Base-by-base conservation (phyloP, 768 basidiomycete species). In the Suillus lakei region DNA sequence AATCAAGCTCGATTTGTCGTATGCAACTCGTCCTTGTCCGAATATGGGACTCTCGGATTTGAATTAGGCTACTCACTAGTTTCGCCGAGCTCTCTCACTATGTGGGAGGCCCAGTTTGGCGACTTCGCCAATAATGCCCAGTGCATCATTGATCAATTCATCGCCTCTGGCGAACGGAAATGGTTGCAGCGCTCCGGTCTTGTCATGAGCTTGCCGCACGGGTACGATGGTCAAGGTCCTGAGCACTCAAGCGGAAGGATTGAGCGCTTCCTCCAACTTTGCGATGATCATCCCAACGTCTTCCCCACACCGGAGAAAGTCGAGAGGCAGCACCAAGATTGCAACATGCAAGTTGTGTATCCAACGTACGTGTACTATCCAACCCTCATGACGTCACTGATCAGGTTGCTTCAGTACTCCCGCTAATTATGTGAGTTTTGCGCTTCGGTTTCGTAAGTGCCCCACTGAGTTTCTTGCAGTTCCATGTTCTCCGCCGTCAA, bases 61-160 rank as follows among this genome's bases (percentile, higher is more conserved):
- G 97, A 99, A 78, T 89, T 99, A 36, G 97, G 97, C 10, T 99
- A 99, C 79, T 99, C 98, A 7, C 90, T 99, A 68, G 98, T 99
- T 62, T 97, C 95, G 16, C 98, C 97, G 23, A 89, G 95, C 73
- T 83, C 89, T 32, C 84, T 99, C 68, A 95, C 95, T 18, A 90
- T 99, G 73, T 99, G 97, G 98, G 98, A 99, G 77, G 98, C 97
- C 18, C 97, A 99, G 77, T 96, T 99, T 73, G 97, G 97, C 75
- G 97, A 98, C 80, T 99, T 98, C 76, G 96, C 92, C 39, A 98
- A 99, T 82, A 96, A 93, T 70, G 97, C 96, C 3, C 97, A 98
- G 78, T 91, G 91, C 76, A 97, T 99, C 78, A 98, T 99, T 71
- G 97, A 99, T 75, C 98, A 99, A 78, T 99, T 98, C 82, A 93